phyloP scores from a whole-genome alignment of 2,329 filamentous ascomycete genomes.

The Penicillium concentricum region DNA sequence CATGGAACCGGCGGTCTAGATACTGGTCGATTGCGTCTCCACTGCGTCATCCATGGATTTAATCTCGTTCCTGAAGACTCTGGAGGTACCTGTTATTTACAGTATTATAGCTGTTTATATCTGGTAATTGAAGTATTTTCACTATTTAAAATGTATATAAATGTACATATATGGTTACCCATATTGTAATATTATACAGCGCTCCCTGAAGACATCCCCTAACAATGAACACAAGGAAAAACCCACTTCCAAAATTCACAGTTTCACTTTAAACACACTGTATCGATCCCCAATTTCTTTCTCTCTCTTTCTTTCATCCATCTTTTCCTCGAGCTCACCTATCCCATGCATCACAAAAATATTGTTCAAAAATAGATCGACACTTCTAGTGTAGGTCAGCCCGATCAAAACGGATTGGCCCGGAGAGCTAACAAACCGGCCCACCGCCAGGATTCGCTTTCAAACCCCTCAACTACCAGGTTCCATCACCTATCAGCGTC shows the following conservation, averaged over 20 bases:
- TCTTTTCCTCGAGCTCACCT: background rate
- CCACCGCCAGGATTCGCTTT: constrained; percentile 12
- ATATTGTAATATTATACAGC: no score
- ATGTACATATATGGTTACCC: background rate
- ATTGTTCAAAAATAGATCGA: background rate
- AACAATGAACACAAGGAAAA: background rate
- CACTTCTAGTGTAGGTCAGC: constrained; percentile 1
- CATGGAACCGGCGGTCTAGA: constrained; percentile 26
- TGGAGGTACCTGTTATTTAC: background rate
- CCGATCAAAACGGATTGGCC: constrained; percentile 1
- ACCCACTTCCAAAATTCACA: background rate
- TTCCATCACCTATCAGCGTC: constrained; percentile 16
- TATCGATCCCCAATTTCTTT: background rate
- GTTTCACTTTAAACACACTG: background rate
- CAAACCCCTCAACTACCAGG: constrained; percentile 2
- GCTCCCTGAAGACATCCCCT: no score
- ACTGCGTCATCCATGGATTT: constrained; percentile 18
- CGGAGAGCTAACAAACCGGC: constrained; percentile 20
- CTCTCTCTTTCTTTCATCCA: background rate
- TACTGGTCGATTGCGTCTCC: constrained; percentile 20
- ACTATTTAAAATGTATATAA: background rate
- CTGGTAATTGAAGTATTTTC: background rate
- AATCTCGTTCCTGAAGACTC: constrained; percentile 1
- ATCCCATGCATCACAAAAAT: background rate
- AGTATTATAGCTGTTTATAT: background rate